A percentile compares a stretch with the other conserved stretches of the same genome.
phyloP scores from a whole-genome alignment of 75 land plant genomes.

The Cunninghamia lanceolata region DNA sequence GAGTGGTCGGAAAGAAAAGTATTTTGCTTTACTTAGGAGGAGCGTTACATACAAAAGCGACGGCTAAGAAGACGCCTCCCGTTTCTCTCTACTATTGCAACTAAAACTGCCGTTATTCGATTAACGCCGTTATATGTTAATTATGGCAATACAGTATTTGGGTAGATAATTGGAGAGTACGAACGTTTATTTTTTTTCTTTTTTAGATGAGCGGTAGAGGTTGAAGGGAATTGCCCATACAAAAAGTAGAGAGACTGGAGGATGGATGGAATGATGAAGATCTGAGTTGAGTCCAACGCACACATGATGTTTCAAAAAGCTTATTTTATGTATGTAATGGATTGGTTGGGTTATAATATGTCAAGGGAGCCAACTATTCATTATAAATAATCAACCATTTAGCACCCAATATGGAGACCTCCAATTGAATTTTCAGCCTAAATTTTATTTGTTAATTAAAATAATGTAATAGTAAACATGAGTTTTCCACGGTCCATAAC shows the following conservation, averaged over 20 bases:
- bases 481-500: too few relatives aligned
- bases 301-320: too few relatives aligned
- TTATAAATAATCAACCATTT: too few relatives aligned
- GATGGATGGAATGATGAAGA: not conserved
- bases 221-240: not conserved
- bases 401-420: too few relatives aligned
- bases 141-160: not conserved
- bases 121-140: not conserved
- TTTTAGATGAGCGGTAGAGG: not conserved
- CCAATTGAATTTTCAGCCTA: too few relatives aligned
- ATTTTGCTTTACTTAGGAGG: not conserved
- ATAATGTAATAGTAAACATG: too few relatives aligned
- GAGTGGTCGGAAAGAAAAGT: not conserved
- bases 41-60: not conserved
- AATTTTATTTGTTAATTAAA: too few relatives aligned
- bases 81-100: not conserved
- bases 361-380: too few relatives aligned
- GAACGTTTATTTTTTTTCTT: too few relatives aligned
- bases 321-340: too few relatives aligned
- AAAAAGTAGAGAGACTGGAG: not conserved
- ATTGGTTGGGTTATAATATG: too few relatives aligned
- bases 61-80: not conserved
- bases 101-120: not conserved
- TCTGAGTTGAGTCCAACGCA: constrained; percentile 3
- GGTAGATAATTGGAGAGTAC: too few relatives aligned